Base-by-base conservation (phyloP, 305 asterid species). In the Solanum hybrid region DNA sequence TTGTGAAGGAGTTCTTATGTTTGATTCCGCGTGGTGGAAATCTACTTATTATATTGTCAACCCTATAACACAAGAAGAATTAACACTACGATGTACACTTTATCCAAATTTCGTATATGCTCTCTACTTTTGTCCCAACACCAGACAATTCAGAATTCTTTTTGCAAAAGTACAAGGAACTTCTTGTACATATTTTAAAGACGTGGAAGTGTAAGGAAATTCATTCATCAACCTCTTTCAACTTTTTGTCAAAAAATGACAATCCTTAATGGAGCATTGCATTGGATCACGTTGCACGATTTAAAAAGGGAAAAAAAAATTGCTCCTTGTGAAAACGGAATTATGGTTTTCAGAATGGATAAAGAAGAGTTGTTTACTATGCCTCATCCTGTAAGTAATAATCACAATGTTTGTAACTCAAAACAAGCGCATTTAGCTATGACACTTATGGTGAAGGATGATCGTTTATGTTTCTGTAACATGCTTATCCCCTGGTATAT, bases 241-340 rank as follows among this genome's bases (percentile, higher is more conserved):
- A 34, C 10, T 36, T 79, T 32, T 79, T 79, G 85, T 0, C 85
- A 79, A 34, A 11, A 3, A 1, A 14, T 79, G 10, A 0, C 85
- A 79, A 10, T 10, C 85, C 57, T 36, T n/a, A 79, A 36, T 79
- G 86, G 61, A 79, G 86, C 86, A 36, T 36, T 36, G 86, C 32
- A 79, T 79, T 79, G 85, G 85, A 33, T 79, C 0, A 5, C 3
- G 20, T 12, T 5, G 0, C 61, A n/a, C 32, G 57, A 34, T 36
- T 79, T 79, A 11, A 27, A 79, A 79, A 36, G 57, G 0, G 6
- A 79, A 78, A 0, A 41, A 0, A 41, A 41, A 0, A 41, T 3
- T 79, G 7, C 32, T 33, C 34, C 32, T 79, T 79, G 86, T 79
- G 61, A 37, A n/a, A 79, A 79, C 4, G 61, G 86, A 36, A 79